These are phyloP conservation scores for Exobasidium rhododendri DNA, from an alignment of 1,284 basidiomycete species.

Conservation along the genomic window DNA sequence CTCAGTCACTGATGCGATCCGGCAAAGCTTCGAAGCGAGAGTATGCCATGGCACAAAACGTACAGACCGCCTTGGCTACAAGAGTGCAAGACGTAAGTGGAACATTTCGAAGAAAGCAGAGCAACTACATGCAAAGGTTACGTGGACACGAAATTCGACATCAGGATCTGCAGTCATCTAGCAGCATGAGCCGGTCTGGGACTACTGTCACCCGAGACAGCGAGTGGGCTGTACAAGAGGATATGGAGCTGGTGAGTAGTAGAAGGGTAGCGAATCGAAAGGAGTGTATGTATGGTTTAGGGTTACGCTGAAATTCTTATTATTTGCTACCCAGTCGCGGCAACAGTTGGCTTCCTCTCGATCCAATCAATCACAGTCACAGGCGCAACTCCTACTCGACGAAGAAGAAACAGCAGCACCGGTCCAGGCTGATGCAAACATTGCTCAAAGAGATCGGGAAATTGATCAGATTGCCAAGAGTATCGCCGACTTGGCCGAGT, in stretches of 20 bases:
- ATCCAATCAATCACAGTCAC: conserved; percentile 16
- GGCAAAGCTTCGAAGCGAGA: conserved; percentile 52
- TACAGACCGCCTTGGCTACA: conserved; percentile 91
- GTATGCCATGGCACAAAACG: conserved; percentile 72
- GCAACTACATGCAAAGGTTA: conserved; percentile 86
- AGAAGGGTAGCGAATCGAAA: conserved; percentile 9
- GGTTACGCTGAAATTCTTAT: conserved; percentile 8
- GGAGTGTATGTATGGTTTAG: neutral
- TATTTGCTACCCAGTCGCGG: conserved; percentile 2
- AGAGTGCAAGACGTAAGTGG: conserved; percentile 89
- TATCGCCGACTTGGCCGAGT: conserved; percentile 83
- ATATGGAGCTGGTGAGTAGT: conserved; percentile 43
- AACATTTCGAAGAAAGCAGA: conserved; percentile 94
- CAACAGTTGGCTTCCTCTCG: conserved; percentile 12
- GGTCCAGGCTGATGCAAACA: conserved; percentile 18
- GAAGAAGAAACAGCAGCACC: conserved; percentile 15
- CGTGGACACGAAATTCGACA: conserved; percentile 61
- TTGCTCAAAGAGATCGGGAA: conserved; percentile 62
- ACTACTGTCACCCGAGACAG: conserved; percentile 23
- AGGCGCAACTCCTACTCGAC: conserved; percentile 22
- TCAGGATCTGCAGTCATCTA: conserved; percentile 26
- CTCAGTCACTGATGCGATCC: conserved; percentile 60
- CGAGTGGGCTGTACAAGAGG: conserved; percentile 42
- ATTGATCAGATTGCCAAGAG: conserved; percentile 87
- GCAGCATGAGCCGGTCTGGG: conserved; percentile 12